Evolutionary conservation across 305 asterid species (phyloP), one percentile per base, ranked within the genome.

Genomic region (Withania somnifera): DNA sequence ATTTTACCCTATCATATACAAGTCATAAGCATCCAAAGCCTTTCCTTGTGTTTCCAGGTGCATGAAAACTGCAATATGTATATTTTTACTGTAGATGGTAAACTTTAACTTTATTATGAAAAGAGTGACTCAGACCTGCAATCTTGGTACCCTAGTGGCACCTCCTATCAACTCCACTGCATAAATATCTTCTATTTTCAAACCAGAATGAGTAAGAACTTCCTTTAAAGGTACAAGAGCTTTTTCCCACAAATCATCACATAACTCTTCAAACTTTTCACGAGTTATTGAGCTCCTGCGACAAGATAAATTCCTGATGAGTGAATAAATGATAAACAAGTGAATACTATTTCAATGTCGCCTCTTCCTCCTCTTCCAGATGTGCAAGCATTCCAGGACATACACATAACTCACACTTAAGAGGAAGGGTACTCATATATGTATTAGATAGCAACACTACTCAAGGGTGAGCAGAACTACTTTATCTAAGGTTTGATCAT

Each of bases 101-200:
- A 40, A 73, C 58, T 58, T 73, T 28, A 73, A 73, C 79, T 73
- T 50, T 57, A 26, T 57, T 64, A 76, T 32, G 82, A 60, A 82
- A 52, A 51, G 80, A 82, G 66, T 5, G 82, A 61, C 30, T 82
- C 80, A 71, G 69, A 97, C 99, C 98, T 97, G 98, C 91, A 97
- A 92, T 87, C 91, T 95, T 68, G 97, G 99, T 82, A 97, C 98
- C 82, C 98, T 93, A 47, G 99, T 97, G 89, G 97, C 97, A 88
- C 99, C 99, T 86, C 99, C 99, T 87, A 97, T 93, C 90, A 97
- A 89, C 92, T 97, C 99, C 83, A 97, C 96, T 4, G 97, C 99
- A 85, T 93, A 88, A 85, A 97, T 87, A 82, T 97, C 98, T 53
- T 91, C 97, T 66, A 84, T 82, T 85, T 84, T 95, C 81, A 97